Evolutionary conservation across 2,329 filamentous ascomycete genomes (phyloP), one percentile per base, ranked within the genome.

Genomic region (Macrophomina tecta): DNA sequence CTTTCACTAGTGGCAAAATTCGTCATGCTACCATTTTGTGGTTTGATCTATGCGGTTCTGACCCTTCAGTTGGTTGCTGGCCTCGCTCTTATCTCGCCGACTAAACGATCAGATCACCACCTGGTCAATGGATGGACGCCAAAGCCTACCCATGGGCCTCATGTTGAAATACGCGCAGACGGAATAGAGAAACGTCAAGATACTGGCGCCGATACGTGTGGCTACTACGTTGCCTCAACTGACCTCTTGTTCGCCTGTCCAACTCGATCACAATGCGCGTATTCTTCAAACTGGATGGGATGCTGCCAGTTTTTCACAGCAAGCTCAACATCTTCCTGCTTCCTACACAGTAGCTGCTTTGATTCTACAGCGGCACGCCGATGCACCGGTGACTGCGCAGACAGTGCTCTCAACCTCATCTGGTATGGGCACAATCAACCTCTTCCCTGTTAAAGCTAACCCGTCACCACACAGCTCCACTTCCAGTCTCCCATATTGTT

Each of bases 111-210:
- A 12, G n/a, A 56, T 14, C n/a, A 56, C n/a, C 34, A 56, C n/a
- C n/a, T 56, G 18, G 6, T 42, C 53, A 7, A 56, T 30, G 53
- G 53, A n/a, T 56, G 53, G 53, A 56, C 53, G 30, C 53, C 53
- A 23, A 56, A 42, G 18, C 53, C 53, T 8, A 56, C 53, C 9
- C 18, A 4, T 6, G 53, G 53, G 12, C 53, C 53, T 30, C 23
- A 56, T 8, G 8, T 56, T 12, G 53, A 40, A 11, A 3, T 40
- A 9, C 53, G 53, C 28, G 53, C 34, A 7, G 42, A 56, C 18
- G 34, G 8, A 2, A 23, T 56, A 28, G 16, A 12, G 2, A 16
- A 9, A 5, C 53, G 53, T 7, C 53, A 56, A 56, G 34, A 56
- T 14, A 18, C 51, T 36, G 5, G 16, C 5, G 18, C 6, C 12